Conservation (phyloP, 129 eudicot genomes). For the Flaveria bidentis region DNA sequence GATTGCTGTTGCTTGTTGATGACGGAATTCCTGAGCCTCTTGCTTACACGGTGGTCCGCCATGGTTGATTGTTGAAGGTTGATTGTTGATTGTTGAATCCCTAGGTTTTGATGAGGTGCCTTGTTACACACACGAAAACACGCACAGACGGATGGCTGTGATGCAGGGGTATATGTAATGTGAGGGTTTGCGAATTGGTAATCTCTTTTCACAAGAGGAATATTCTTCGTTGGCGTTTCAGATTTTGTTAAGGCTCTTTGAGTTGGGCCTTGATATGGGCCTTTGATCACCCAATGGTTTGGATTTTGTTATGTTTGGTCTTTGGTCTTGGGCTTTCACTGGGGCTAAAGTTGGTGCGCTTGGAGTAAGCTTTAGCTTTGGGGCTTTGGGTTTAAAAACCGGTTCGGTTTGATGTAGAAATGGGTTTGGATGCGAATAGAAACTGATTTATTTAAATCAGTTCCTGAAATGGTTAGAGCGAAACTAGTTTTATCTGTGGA, state of each 20-base stretch:
- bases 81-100: background rate
- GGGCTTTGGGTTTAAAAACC: too few relatives aligned
- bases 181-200: constrained; percentile 26
- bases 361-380: too few relatives aligned
- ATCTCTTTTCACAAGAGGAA: constrained; percentile 25
- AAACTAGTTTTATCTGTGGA: too few relatives aligned
- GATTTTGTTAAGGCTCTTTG: background rate
- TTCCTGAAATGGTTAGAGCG: too few relatives aligned
- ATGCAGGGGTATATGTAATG: background rate
- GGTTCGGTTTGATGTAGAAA: too few relatives aligned
- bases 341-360: too few relatives aligned
- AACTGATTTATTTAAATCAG: too few relatives aligned
- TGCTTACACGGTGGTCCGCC: constrained; percentile 42
- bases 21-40: constrained; percentile 24
- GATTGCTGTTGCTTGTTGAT: constrained; percentile 13
- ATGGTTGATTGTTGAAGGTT: constrained; percentile 5
- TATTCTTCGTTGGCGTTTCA: constrained; percentile 17
- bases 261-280: constrained; percentile 2
- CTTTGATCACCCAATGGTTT: background rate
- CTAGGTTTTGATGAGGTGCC: constrained; percentile 10
- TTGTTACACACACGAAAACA: constrained; percentile 10
- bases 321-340: too few relatives aligned
- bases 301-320: too few relatives aligned
- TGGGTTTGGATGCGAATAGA: too few relatives aligned
- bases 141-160: constrained; percentile 24